Conservation (phyloP, 163 green algal species). For the Coccomyxa subellipsoidea region DNA sequence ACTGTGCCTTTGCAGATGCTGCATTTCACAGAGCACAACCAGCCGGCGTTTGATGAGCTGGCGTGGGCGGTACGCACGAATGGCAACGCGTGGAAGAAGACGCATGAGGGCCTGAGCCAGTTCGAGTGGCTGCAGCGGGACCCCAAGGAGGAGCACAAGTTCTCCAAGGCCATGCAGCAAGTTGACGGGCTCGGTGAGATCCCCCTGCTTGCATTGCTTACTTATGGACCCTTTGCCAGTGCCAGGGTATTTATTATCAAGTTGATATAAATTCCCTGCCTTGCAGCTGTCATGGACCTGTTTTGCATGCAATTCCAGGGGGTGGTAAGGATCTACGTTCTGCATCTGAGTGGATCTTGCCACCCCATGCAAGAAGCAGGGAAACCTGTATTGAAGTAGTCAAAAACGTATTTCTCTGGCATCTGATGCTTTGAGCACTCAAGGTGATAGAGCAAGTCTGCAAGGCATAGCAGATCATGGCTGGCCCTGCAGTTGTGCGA, state of each 20-base stretch:
- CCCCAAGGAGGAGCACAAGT: neutral
- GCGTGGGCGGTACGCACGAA: neutral
- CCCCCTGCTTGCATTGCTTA: neutral
- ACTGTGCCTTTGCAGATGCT: conserved; percentile 8
- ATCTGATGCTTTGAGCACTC: too few species aligned
- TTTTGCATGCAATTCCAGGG: too few species aligned
- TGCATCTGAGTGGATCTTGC: too few species aligned
- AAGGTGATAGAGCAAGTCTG: too few species aligned
- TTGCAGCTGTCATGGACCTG: neutral
- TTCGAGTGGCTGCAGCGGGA: neutral
- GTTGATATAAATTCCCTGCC: neutral
- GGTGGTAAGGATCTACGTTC: too few species aligned
- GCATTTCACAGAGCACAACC: conserved; percentile 4
- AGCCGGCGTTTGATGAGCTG: conserved; percentile 3
- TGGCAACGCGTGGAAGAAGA: neutral
- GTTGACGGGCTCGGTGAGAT: conserved; percentile 5
- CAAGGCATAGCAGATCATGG: too few species aligned
- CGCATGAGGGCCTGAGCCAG: neutral
- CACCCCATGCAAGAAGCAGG: too few species aligned
- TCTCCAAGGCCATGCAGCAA: conserved; percentile 4
- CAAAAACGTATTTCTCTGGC: too few species aligned
- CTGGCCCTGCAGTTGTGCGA: too few species aligned
- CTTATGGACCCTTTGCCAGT: too few species aligned
- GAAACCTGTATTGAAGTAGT: too few species aligned
- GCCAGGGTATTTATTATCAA: neutral